Evolutionary conservation across 371 early-diverging fungal species (phyloP).

Genomic region (Mucor circinelloides): DNA sequence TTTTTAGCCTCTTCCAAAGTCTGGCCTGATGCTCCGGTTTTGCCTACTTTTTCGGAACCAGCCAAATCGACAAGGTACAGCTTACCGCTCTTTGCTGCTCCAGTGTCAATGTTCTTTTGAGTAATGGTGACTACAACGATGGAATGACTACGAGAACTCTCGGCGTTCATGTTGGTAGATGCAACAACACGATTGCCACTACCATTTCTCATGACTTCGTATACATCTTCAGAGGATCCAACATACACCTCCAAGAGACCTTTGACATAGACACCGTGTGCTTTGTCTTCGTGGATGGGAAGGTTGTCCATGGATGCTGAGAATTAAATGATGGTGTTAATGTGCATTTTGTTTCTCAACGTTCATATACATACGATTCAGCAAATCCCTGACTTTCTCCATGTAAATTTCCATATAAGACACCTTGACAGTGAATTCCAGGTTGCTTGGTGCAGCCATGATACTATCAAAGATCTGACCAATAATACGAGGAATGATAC

Average conservation of each 20-base stretch:
- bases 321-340: not conserved
- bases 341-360: not conserved
- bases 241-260: conserved; percentile 94
- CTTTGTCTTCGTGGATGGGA: conserved; percentile 95
- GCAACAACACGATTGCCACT: conserved; percentile 89
- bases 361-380: conserved; percentile 71
- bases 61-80: conserved; percentile 99
- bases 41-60: conserved; percentile 95
- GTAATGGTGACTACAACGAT: conserved; percentile 95
- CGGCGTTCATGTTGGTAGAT: conserved; percentile 97
- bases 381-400: conserved; percentile 97
- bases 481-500: conserved; percentile 93
- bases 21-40: conserved; percentile 98
- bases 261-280: conserved; percentile 94
- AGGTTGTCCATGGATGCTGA: conserved; percentile 85
- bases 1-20: conserved; percentile 99
- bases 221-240: conserved; percentile 88
- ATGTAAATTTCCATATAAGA: conserved; percentile 99
- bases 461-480: conserved; percentile 90
- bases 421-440: conserved; percentile 92
- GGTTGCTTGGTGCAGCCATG: conserved; percentile 79
- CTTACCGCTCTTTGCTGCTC: conserved; percentile 87
- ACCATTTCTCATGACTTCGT: conserved; percentile 93
- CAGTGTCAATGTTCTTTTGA: conserved; percentile 89
- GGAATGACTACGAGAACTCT: conserved; percentile 95